Percentiles rank a stretch among this genome's conserved stretches.
phyloP scores from a whole-genome alignment of 106 monocot species.

The Chionographis japonica region DNA sequence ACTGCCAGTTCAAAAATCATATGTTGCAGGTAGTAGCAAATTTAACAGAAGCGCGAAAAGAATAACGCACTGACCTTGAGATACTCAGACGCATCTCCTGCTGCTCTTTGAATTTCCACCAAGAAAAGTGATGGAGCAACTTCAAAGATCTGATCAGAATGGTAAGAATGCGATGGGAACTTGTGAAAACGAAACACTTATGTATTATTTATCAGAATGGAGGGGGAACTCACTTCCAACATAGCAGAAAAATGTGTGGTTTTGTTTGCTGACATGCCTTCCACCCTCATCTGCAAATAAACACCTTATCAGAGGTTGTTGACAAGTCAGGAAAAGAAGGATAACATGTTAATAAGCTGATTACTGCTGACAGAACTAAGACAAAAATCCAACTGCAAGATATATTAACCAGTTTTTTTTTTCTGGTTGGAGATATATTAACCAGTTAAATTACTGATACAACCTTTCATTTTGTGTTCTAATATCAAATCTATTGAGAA shows the following conservation, averaged over 20 bases:
- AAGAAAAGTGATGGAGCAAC: slow-evolving; percentile 86
- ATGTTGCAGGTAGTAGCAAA: background rate
- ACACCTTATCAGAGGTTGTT: background rate
- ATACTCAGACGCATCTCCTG: slow-evolving; percentile 72
- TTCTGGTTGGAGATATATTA: too few relatives aligned
- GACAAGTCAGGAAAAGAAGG: too few relatives aligned
- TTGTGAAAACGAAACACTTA: background rate
- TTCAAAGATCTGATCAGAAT: slow-evolving; percentile 74
- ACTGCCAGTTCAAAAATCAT: too few relatives aligned
- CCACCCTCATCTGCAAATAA: slow-evolving; percentile 80
- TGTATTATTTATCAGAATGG: background rate
- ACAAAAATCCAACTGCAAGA: too few relatives aligned
- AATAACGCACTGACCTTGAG: slow-evolving; percentile 38
- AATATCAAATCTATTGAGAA: too few relatives aligned
- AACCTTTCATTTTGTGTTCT: too few relatives aligned
- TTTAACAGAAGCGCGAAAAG: background rate
- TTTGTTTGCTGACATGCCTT: slow-evolving; percentile 69
- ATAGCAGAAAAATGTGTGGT: slow-evolving; percentile 66
- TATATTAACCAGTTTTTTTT: too few relatives aligned
- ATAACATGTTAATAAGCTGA: too few relatives aligned
- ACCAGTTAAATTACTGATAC: too few relatives aligned
- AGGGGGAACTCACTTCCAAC: slow-evolving; percentile 54
- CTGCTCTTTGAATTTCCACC: slow-evolving; percentile 72
- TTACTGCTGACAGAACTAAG: too few relatives aligned
- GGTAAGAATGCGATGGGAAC: background rate